These are phyloP conservation scores for Pholiota microspora DNA, from an alignment of 768 basidiomycete species.

Conservation along the genomic window DNA sequence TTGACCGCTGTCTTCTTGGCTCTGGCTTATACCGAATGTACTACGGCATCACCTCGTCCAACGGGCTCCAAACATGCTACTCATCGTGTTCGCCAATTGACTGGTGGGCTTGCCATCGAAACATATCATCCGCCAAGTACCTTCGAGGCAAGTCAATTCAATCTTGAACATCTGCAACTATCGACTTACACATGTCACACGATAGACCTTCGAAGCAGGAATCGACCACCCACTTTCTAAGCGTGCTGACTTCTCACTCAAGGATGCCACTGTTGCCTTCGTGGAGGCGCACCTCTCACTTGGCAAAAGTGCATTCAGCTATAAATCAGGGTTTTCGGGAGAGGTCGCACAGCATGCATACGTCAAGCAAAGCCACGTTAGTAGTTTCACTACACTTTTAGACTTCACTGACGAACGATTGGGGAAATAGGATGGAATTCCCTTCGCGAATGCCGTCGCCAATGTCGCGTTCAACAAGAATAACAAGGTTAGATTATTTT, in stretches of 20 bases:
- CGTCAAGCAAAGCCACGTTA: constrained; percentile 17
- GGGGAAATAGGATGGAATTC: constrained; percentile 13
- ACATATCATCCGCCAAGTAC: constrained; percentile 24
- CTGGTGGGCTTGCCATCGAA: constrained; percentile 23
- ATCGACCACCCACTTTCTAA: constrained; percentile 13
- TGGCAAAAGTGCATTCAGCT: constrained; percentile 11
- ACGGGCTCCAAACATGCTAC: constrained; percentile 19
- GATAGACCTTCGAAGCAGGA: constrained; percentile 27
- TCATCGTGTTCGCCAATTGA: constrained; percentile 22
- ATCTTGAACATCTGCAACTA: neutral
- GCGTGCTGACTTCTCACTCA: constrained; percentile 1
- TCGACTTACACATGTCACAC: neutral
- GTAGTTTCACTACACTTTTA: neutral
- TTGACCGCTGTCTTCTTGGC: constrained; percentile 25
- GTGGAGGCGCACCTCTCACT: constrained; percentile 22
- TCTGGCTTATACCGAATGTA: constrained; percentile 17
- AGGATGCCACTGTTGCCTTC: constrained; percentile 21
- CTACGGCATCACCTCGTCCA: constrained; percentile 7
- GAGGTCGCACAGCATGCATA: constrained; percentile 19
- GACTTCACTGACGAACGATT: neutral
- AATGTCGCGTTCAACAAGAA: constrained; percentile 14
- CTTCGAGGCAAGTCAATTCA: constrained; percentile 20
- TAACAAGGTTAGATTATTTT: constrained; percentile 12
- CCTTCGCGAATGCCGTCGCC: constrained; percentile 31
- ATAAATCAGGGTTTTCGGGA: constrained; percentile 1